A percentile compares a stretch with the other conserved stretches of the same genome.
These are phyloP conservation scores for Populus ilicifolia DNA, from an alignment of 345 rosid genomes.

Conservation along the genomic window DNA sequence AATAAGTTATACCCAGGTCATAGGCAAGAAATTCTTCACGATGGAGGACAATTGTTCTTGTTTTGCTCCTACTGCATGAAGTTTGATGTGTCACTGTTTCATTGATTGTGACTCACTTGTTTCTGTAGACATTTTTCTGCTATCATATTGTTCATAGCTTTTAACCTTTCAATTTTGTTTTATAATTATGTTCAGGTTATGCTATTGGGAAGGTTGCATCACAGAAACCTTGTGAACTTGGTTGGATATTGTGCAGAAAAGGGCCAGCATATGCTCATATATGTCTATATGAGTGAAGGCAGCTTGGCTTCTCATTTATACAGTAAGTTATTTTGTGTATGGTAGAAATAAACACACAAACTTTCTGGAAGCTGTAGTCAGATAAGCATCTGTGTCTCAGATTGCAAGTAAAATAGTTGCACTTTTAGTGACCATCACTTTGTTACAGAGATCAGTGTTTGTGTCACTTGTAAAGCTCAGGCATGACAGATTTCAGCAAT, in stretches of 20 bases:
- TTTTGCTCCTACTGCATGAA: background rate
- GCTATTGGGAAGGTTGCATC: slow-evolving; percentile 95
- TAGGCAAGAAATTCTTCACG: background rate
- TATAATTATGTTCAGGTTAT: slow-evolving; percentile 54
- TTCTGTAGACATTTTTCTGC: background rate
- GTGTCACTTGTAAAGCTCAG: slow-evolving; percentile 9
- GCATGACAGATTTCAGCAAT: background rate
- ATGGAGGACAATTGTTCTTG: background rate
- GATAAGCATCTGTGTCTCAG: background rate
- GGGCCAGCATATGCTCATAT: slow-evolving; percentile 87
- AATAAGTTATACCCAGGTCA: background rate
- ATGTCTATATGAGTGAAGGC: slow-evolving; percentile 97
- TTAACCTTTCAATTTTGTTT: background rate
- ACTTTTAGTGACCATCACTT: background rate
- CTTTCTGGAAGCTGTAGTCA: slow-evolving; percentile 2
- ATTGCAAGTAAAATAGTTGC: background rate
- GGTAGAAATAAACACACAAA: slow-evolving; percentile 3
- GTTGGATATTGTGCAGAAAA: slow-evolving; percentile 96
- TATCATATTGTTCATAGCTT: background rate
- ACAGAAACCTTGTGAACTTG: slow-evolving; percentile 90
- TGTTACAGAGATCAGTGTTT: background rate
- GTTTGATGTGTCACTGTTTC: too few relatives aligned
- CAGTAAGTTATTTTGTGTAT: slow-evolving; percentile 46
- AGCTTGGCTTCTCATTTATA: slow-evolving; percentile 93
- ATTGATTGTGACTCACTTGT: background rate